Conservation (phyloP, 169 alveolate genomes). For the Plasmodium sp. region DNA sequence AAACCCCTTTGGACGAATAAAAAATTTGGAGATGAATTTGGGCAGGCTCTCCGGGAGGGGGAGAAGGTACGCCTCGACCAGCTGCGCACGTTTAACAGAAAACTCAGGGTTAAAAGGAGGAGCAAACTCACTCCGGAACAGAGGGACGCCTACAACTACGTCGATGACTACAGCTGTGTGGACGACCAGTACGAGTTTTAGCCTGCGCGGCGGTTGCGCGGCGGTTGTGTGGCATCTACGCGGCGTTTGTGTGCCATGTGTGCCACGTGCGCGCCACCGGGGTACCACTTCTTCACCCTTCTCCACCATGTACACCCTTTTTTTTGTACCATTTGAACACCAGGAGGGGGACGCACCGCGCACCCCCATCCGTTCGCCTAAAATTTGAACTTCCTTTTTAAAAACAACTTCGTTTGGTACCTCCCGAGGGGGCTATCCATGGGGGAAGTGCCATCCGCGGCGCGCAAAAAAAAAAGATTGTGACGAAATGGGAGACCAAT, state of each 20-base stretch:
- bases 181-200: conserved; percentile 30
- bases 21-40: conserved; percentile 86
- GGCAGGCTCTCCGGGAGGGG: conserved; percentile 79
- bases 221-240: not conserved
- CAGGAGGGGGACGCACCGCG: not conserved
- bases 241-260: not conserved
- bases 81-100: conserved; percentile 11
- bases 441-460: not conserved
- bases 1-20: conserved; percentile 84
- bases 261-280: not conserved
- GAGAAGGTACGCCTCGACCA: conserved; percentile 37
- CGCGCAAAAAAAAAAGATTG: not conserved
- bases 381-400: not conserved
- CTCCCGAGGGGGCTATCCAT: not conserved
- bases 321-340: not conserved
- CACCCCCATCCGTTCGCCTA: not conserved
- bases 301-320: not conserved
- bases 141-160: conserved; percentile 9
- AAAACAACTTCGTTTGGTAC: not conserved
- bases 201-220: not conserved
- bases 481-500: not conserved
- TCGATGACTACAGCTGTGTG: conserved; percentile 10
- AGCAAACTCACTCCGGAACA: not conserved
- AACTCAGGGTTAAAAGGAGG: conserved; percentile 20
- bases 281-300: not conserved